Evolutionary conservation across 768 basidiomycete species (phyloP), one percentile per base, ranked within the genome.

Genomic region (Lentinula edodes): DNA sequence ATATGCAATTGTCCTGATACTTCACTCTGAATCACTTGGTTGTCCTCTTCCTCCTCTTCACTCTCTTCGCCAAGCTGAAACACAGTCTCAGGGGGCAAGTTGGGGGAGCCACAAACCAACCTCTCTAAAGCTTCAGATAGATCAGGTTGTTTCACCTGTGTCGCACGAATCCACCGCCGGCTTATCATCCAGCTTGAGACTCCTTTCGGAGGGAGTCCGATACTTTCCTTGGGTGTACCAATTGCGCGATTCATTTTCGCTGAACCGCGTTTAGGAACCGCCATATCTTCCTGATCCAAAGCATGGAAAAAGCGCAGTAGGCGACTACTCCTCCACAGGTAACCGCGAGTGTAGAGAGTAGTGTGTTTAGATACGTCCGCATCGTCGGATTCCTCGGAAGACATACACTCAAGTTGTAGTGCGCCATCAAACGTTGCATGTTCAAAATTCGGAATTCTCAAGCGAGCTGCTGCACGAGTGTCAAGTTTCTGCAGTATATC

Each of bases 171-270:
- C 90, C 90, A 91, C 18, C 80, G 73, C 67, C 78, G 78, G 71
- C 89, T 90, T 63, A 91, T 76, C 90, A 91, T 91, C 90, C 90
- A 91, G 18, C 78, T 76, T 5, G 84, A 78, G 8, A 86, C 77
- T 1, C 87, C 87, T 62, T 76, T 74, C 0, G 90, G 90, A 9
- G 90, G 90, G 6, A 89, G 73, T 35, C 75, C 63, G 3, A 84
- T 69, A 5, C 77, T 82, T 10, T 87, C 85, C 66, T 88, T 90
- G 1, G 73, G 70, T 42, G 78, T 75, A 0, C 89, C 90, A 16
- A 69, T 66, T 23, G 73, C 71, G 41, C 90, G 83, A 61, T 81
- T 80, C 66, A 78, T 80, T 66, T 81, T 83, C 4, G 85, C 83
- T 4, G 76, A 64, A 8, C 86, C 85, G 15, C 88, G 82, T 66